Evolutionary conservation across 805 yeast species (phyloP).

Genomic region (Teunomyces gatunensis): DNA sequence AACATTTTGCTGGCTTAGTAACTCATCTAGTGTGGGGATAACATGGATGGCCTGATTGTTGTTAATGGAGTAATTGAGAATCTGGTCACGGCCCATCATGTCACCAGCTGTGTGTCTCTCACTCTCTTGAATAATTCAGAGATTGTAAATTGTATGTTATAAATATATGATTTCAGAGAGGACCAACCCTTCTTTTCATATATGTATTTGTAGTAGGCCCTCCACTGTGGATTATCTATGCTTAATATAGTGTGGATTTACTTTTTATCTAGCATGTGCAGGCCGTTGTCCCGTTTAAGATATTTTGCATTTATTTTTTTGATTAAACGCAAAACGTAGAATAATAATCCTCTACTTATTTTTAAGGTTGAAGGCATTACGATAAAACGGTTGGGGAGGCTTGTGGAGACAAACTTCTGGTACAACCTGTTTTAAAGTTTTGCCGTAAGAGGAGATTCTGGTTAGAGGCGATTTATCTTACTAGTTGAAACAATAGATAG

Average conservation of each 20-base stretch:
- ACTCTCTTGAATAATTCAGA: neutral
- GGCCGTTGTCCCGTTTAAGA: neutral
- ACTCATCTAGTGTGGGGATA: conserved; percentile 21
- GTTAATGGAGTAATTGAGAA: conserved; percentile 8
- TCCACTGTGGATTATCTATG: neutral
- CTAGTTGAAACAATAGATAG: neutral
- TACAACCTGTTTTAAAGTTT: neutral
- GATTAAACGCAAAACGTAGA: neutral
- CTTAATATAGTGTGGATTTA: neutral
- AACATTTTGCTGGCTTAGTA: conserved; percentile 8
- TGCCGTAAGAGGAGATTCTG: neutral
- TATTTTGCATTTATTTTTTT: neutral
- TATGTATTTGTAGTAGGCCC: neutral
- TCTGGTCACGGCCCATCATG: conserved; percentile 1
- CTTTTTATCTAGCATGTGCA: neutral
- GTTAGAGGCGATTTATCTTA: neutral
- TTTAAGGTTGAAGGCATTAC: neutral
- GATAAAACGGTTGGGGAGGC: neutral
- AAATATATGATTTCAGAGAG: too few relatives aligned
- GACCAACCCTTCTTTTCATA: neutral
- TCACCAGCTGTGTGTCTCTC: neutral
- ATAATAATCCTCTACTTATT: neutral
- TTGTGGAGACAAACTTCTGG: neutral
- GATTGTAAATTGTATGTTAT: too few relatives aligned
- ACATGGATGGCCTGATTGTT: conserved; percentile 6